Evolutionary conservation across 139 green algal species (phyloP).

Genomic region (Coelastrella sp.): DNA sequence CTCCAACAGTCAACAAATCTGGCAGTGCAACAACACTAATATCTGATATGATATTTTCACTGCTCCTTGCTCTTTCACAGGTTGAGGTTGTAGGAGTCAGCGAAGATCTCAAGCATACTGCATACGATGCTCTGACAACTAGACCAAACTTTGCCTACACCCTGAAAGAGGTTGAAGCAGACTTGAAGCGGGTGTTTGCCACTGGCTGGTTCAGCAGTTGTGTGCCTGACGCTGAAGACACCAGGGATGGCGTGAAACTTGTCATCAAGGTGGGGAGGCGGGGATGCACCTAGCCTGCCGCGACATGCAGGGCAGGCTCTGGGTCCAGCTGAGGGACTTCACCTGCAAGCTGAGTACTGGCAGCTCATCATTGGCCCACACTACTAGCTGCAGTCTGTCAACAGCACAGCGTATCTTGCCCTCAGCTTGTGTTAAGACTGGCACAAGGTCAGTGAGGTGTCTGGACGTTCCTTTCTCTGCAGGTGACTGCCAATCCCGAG

Average conservation of each 20-base stretch:
- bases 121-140: conserved; percentile 71
- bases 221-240: conserved; percentile 87
- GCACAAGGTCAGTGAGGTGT: too few relatives aligned
- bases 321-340: too few relatives aligned
- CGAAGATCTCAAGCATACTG: conserved; percentile 78
- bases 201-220: conserved; percentile 85
- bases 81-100: conserved; percentile 85
- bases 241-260: conserved; percentile 93
- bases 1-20: neutral
- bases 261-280: conserved; percentile 74
- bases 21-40: neutral
- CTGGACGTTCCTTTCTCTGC: neutral
- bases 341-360: too few relatives aligned
- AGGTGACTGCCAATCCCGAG: conserved; percentile 83
- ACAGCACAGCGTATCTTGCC: too few relatives aligned
- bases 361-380: too few relatives aligned
- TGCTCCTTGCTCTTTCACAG: conserved; percentile 48
- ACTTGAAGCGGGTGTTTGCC: conserved; percentile 89
- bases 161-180: conserved; percentile 80
- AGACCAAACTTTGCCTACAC: conserved; percentile 97
- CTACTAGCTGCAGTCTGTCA: too few relatives aligned
- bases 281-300: neutral
- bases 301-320: neutral
- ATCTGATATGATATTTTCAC: neutral
- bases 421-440: too few relatives aligned